A percentile compares a stretch with the other conserved stretches of the same genome.
phyloP scores from a whole-genome alignment of 192 early-diverging fungal species.

The Neocallimastix lanati region DNA sequence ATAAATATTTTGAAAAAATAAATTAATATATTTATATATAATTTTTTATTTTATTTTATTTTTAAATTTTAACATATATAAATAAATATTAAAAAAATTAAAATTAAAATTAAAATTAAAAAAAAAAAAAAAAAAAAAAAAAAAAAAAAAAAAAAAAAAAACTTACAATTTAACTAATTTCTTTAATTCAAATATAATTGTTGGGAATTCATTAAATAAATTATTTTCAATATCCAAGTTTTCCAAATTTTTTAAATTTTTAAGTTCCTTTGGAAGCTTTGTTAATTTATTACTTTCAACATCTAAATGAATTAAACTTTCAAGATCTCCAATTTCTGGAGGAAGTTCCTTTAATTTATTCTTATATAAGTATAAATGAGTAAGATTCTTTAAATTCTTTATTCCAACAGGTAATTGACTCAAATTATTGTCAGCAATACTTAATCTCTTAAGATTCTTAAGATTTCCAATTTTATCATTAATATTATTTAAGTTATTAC shows the following conservation, averaged over 20 bases:
- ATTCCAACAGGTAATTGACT: background rate
- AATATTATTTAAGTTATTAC: background rate
- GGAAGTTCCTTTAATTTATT: background rate
- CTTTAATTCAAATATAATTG: background rate
- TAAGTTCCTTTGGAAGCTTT: background rate
- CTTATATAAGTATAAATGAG: background rate
- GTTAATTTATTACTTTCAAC: background rate
- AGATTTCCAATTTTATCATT: background rate
- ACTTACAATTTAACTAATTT: background rate
- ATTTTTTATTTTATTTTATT: background rate
- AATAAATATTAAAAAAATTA: too few species aligned
- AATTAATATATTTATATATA: background rate
- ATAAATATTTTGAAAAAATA: too few species aligned
- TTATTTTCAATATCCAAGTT: background rate
- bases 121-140: too few species aligned
- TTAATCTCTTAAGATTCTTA: background rate
- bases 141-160: background rate
- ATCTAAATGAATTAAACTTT: background rate
- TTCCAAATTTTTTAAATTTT: background rate
- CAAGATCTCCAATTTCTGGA: background rate
- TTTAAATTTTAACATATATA: too few species aligned
- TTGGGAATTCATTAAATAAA: background rate
- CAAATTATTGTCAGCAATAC: background rate
- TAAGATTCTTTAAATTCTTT: background rate
- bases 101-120: too few species aligned